These are phyloP conservation scores for Clavispora phyllophila DNA, from an alignment of 805 yeast genomes.

Conservation along the genomic window DNA sequence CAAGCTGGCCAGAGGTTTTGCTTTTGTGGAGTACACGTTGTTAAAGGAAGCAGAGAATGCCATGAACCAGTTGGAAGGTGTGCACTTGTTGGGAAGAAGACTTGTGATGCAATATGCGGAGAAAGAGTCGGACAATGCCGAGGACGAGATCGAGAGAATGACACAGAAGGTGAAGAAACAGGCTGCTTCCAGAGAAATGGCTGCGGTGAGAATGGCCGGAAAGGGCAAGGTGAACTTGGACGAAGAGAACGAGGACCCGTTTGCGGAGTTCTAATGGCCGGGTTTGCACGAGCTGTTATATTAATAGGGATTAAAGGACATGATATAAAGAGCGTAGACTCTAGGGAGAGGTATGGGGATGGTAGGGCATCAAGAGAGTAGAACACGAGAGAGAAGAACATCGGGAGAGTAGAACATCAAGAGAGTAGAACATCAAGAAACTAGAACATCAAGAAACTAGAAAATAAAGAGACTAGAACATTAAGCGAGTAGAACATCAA, in stretches of 20 bases:
- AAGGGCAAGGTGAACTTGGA: slow-evolving; percentile 68
- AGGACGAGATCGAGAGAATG: slow-evolving; percentile 87
- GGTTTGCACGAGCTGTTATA: neutral
- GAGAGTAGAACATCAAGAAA: too few species aligned
- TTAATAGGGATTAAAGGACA: neutral
- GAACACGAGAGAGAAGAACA: too few species aligned
- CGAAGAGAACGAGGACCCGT: slow-evolving; percentile 41
- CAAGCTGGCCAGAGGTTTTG: slow-evolving; percentile 94
- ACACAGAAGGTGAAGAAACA: slow-evolving; percentile 80
- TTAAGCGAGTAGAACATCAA: too few species aligned
- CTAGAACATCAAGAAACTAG: too few species aligned
- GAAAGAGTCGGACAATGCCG: slow-evolving; percentile 75
- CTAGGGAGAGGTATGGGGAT: too few species aligned
- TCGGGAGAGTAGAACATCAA: too few species aligned
- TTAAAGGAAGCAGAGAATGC: slow-evolving; percentile 90
- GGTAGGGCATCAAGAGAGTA: too few species aligned
- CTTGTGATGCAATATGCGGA: slow-evolving; percentile 91
- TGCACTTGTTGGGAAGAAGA: slow-evolving; percentile 92
- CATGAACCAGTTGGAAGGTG: slow-evolving; percentile 89
- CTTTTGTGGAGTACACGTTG: slow-evolving; percentile 87
- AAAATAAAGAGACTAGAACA: too few species aligned
- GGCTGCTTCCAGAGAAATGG: slow-evolving; percentile 69
- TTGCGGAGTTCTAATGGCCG: slow-evolving; percentile 18
- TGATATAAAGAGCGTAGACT: too few species aligned
- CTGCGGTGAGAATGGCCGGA: slow-evolving; percentile 64